phyloP scores from a whole-genome alignment of 352 stramenopile species.

The Globisporangium middletonii region DNA sequence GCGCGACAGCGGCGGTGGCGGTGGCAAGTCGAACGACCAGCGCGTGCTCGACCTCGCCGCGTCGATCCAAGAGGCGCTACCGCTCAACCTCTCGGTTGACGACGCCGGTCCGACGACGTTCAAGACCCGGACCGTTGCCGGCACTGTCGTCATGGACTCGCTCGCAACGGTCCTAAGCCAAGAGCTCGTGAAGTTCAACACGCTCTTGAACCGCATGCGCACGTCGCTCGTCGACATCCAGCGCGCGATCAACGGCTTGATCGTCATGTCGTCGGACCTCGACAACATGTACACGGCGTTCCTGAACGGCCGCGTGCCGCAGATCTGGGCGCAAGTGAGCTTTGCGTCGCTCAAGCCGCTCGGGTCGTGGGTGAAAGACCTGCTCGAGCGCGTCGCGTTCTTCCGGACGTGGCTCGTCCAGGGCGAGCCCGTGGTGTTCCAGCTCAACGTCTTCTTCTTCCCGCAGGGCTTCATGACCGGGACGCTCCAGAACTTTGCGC shows the following conservation, averaged over 20 bases:
- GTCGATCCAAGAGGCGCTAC: constrained; percentile 59
- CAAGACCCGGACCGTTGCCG: constrained; percentile 75
- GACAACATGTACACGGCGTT: constrained; percentile 95
- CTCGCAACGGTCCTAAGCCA: constrained; percentile 91
- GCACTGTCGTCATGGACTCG: constrained; percentile 88
- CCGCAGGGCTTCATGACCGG: constrained; percentile 90
- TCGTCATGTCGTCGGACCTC: constrained; percentile 94
- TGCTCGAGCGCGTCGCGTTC: constrained; percentile 88
- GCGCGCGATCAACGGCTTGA: constrained; percentile 77
- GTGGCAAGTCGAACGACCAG: constrained; percentile 74
- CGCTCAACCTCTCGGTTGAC: constrained; percentile 65
- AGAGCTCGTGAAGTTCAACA: constrained; percentile 95
- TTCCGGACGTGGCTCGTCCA: constrained; percentile 87
- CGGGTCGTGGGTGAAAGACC: constrained; percentile 89
- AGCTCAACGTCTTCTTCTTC: constrained; percentile 92
- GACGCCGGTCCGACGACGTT: constrained; percentile 90
- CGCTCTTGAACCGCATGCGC: constrained; percentile 80
- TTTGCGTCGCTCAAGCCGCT: constrained; percentile 93
- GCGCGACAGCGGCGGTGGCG: constrained; percentile 48
- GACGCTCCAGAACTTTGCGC: constrained; percentile 91
- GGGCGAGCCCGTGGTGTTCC: constrained; percentile 90
- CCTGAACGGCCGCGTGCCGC: constrained; percentile 87
- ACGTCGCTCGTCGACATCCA: constrained; percentile 77
- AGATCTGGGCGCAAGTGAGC: constrained; percentile 83
- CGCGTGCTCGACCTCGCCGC: constrained; percentile 70